Evolutionary conservation across 179 eudicot species (phyloP), one percentile per base, ranked within the genome.

Genomic region (Sideroxylon spinosum): DNA sequence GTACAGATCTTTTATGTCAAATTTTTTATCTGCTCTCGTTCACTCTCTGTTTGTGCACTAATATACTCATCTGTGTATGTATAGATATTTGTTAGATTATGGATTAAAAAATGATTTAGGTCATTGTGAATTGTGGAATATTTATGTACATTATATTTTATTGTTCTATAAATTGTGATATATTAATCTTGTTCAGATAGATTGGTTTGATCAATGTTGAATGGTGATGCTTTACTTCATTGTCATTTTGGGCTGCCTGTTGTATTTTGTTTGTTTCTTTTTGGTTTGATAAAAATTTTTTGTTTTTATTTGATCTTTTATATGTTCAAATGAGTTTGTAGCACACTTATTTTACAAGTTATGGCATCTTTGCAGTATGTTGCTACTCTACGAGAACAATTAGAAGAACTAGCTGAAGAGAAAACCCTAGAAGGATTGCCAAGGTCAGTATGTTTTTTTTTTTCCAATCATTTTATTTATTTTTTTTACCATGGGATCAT

Each of bases 331-430:
- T 6, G 11, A 60, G 9, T 60, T 60, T 11, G 7, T 60, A 60
- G 5, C 11, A 6, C 1, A 25, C 4, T 62, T 53, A 19, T 72
- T 14, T 9, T 25, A 10, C 20, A 50, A 29, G 44, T n/a, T 9
- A 65, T 50, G 29, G 37, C 6, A n/a, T 48, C 28, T 65, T 26
- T 88, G 81, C 84, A 93, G 97, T 94, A 94, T 88, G 92, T 94
- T 80, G 90, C 89, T 55, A 91, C 97, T 53, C 85, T 93, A 76
- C 86, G 97, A 50, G 97, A 93, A 86, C 86, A 88, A 68, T 80
- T 91, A 85, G 97, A 94, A 80, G 93, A 91, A 75, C 78, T 94
- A 46, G 85, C 86, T 32, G 91, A 88, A 80, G 97, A 94, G 87
- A 88, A 80, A 68, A 94, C 82, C 78, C 87, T 92, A 20, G 91